Base-by-base conservation (phyloP, 163 green algal genomes). In the Volvox carteri region DNA sequence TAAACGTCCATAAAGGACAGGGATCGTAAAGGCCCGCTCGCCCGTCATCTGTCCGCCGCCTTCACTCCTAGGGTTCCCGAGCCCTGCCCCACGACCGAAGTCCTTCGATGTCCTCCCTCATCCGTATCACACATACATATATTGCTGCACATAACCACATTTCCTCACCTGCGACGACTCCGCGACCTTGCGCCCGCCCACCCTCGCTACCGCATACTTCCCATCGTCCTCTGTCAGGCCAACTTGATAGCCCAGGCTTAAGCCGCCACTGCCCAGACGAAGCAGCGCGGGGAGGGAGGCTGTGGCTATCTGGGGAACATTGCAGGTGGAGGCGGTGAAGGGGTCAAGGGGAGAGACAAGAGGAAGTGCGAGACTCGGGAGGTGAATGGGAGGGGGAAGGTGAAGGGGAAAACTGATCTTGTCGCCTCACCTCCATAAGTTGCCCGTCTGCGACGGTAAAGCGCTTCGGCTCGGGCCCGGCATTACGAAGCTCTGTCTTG, bases 381-480 rank as follows among this genome's bases (percentile, higher is more conserved):
- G n/a, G n/a, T n/a, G n/a, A n/a, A n/a, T n/a, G n/a, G n/a, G n/a
- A n/a, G n/a, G n/a, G n/a, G n/a, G n/a, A n/a, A n/a, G n/a, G n/a
- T n/a, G n/a, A n/a, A n/a, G n/a, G n/a, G n/a, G n/a, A n/a, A n/a
- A n/a, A n/a, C n/a, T n/a, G n/a, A n/a, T n/a, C n/a, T n/a, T n/a
- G 54, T 14, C 28, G 70, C 16, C 78, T 89, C 48, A 95, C 90
- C 28, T 81, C 86, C 2, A 37, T 18, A 5, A 93, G 44, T 78
- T 94, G 87, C 8, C 93, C 93, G 39, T 96, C 86, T 12, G 83
- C 92, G 4, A 95, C 84, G 4, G 90, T 84, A 42, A 96, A 96
- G n/a, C 77, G 74, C 81, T 93, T 92, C 16, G 93, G 90, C 67
- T 93, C 89, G 37, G 93, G 93, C 4, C 93, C 93, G 0, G 86